Base-by-base conservation (phyloP, 106 monocot species). In the Dioscorea dumetorum region DNA sequence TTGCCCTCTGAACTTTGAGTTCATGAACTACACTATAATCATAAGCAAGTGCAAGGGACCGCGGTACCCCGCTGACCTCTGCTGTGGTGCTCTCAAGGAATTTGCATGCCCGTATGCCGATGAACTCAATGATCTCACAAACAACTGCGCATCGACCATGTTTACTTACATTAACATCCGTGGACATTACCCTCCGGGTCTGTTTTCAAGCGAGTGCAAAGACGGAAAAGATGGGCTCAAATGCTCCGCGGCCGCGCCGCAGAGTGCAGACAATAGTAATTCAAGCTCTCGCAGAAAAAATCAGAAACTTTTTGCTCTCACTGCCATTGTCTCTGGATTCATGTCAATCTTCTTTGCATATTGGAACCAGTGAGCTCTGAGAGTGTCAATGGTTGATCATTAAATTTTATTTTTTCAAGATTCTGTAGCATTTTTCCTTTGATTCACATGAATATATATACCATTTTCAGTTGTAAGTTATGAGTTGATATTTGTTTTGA, bases 41-140 rank as follows among this genome's bases (percentile, higher is more conserved):
- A 80, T 59, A n/a, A 80, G 75, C 80, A 24, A 80, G 24, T 80
- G 80, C 75, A 80, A 80, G 66, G 74, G 67, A 2, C 80, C 80
- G 17, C 28, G 10, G 48, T 80, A 74, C 56, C 61, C 53, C 16
- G 54, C 66, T 22, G 10, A 57, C n/a, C 70, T 52, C 2, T 80
- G 80, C 66, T 80, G 80, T 23, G 18, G 53, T 7, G 75, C 80
- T 20, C 19, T 80, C 22, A 80, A 65, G 74, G 60, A 80, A 13
- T 75, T 80, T 12, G 80, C 75, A 17, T 75, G 80, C 59, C 70
- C 74, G n/a, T 79, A 48, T 17, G 5, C 64, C 4, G 58, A 49
- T 1, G 24, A 62, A 4, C 18, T 79, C 22, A 80, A 80, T 53
- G 80, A 75, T 66, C 50, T 12, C 23, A 71, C n/a, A 41, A 75